Base-by-base conservation (phyloP, 805 yeast species). In the Kregervanrija pseudodelftensis region DNA sequence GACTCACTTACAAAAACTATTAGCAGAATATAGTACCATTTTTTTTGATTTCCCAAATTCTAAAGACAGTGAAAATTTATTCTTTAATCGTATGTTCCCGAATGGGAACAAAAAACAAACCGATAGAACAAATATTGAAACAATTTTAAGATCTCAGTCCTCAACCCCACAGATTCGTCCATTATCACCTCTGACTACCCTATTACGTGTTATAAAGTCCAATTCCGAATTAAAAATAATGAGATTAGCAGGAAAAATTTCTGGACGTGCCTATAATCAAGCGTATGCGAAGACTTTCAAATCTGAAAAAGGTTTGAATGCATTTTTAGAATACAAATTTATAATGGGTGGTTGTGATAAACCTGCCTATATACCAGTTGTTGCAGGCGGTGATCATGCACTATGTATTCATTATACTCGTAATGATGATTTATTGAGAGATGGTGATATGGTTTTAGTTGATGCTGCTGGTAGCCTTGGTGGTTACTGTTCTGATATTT, bases 401-500 rank as follows among this genome's bases (percentile, higher is more conserved):
- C 66, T 93, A 35, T 85, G 91, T 35, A 91, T 93, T 48, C 99
- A 93, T 64, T 93, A 93, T 62, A 90, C 96, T 0, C 71, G 95
- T 47, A 93, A 93, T 57, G 95, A 93, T 63, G 95, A 87, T 58
- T 64, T 84, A 11, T 72, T 93, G 49, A 75, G 76, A 46, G 74
- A 76, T 37, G 88, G 81, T 50, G 97, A 91, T 50, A 40, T 62
- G 47, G 96, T 89, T 8, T 76, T 93, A 30, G 89, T 93, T 3
- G 99, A 93, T 64, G 98, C 98, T 3, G 95, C 95, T 1, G 99
- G 98, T 4, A 76, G 85, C 41, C 62, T 83, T 37, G 99, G 98
- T 36, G 97, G 97, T 1, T 93, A 93, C 63, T 82, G 95, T 58
- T 82, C 97, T 1, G 99, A 93, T 64, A 93, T 93, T 39, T 90